Conservation (phyloP, 192 early-diverging fungal genomes). For the Podila epigama region DNA sequence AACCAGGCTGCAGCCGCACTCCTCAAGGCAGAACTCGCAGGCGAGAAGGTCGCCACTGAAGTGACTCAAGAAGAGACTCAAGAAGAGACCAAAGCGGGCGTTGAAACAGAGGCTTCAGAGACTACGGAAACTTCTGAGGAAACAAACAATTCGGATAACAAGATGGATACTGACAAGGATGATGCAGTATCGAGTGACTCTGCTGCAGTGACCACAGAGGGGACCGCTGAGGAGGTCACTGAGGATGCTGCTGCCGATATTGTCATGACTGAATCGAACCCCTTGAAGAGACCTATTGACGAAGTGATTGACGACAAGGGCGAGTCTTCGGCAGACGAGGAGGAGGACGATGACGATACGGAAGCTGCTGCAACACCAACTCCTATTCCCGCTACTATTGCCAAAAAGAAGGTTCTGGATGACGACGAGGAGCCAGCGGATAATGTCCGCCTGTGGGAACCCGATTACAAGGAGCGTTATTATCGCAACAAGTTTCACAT, state of each 20-base stretch:
- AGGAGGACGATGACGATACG: constrained; percentile 47
- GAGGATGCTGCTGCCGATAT: neutral
- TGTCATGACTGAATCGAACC: constrained; percentile 18
- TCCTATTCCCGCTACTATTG: constrained; percentile 40
- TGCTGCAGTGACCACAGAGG: neutral
- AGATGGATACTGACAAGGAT: neutral
- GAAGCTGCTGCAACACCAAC: constrained; percentile 50
- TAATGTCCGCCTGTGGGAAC: constrained; percentile 76
- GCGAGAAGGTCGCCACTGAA: constrained; percentile 14
- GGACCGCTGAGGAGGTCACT: neutral
- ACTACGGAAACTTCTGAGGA: neutral
- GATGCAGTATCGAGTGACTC: neutral
- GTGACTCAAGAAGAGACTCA: constrained; percentile 10
- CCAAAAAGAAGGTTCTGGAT: constrained; percentile 46
- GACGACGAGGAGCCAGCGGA: constrained; percentile 67
- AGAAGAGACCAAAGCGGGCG: constrained; percentile 54
- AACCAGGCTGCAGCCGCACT: constrained; percentile 65
- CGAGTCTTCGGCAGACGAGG: constrained; percentile 28
- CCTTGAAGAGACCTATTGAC: constrained; percentile 28
- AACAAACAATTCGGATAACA: neutral
- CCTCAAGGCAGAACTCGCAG: constrained; percentile 68
- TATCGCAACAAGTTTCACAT: constrained; percentile 73
- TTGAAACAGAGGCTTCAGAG: constrained; percentile 45
- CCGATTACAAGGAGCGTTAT: constrained; percentile 78
- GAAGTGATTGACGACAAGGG: constrained; percentile 41